Evolutionary conservation across 73 alveolate genomes (phyloP).

Genomic region (Symbiodinium natans): DNA sequence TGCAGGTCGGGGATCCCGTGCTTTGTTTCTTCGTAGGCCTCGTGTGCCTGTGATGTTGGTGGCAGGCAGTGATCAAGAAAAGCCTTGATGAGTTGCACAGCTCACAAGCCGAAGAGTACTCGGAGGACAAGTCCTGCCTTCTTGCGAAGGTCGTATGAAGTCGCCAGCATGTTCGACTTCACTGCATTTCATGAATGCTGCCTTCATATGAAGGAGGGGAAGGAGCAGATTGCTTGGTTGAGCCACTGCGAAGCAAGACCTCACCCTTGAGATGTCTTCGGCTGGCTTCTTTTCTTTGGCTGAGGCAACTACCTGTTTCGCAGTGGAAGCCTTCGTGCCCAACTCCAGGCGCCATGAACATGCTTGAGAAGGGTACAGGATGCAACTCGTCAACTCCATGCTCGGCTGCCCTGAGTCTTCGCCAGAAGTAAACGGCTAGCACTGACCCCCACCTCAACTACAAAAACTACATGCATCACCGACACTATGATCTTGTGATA

Average conservation of each 20-base stretch:
- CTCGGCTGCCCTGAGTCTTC: no score
- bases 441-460: no score
- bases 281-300: background rate
- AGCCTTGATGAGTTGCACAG: conserved; percentile 47
- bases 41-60: no score
- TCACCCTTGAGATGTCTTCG: no score
- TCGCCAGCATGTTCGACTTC: background rate
- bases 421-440: no score
- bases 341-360: conserved; percentile 83
- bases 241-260: background rate
- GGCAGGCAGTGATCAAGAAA: conserved; percentile 46
- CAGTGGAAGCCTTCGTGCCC: conserved; percentile 88
- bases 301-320: conserved; percentile 63
- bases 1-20: no score
- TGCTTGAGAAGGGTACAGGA: no score
- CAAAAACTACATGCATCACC: no score
- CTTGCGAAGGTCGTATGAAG: background rate
- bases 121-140: conserved; percentile 25
- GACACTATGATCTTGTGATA: no score
- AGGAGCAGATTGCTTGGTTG: conserved; percentile 91
- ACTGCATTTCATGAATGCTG: no score
- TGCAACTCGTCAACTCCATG: no score
- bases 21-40: no score
- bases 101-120: conserved; percentile 80
- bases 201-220: conserved; percentile 29